phyloP scores from a whole-genome alignment of 176 grass and related monocot species.

The Oryza rufipogon region DNA sequence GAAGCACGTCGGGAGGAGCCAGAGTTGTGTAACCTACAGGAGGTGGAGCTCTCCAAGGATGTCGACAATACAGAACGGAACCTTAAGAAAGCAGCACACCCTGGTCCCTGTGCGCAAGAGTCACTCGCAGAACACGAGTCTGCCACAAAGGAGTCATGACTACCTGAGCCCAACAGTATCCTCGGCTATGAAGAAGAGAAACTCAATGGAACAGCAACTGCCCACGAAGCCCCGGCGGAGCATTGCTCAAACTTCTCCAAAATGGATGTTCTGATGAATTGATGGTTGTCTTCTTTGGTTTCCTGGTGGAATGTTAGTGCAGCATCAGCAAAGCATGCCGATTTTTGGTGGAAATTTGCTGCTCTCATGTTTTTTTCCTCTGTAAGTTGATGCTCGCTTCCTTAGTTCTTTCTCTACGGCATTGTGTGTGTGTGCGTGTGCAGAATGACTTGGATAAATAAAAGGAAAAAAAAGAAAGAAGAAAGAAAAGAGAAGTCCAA shows the following conservation, averaged over 20 bases:
- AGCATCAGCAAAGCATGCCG: conserved; percentile 4
- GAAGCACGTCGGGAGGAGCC: conserved; percentile 81
- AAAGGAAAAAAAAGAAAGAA: conserved; percentile 30
- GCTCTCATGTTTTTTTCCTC: conserved; percentile 23
- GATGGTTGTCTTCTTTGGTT: conserved; percentile 32
- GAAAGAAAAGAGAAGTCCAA: conserved; percentile 16
- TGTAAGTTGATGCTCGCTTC: conserved; percentile 17
- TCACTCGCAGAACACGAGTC: conserved; percentile 51
- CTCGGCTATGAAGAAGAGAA: conserved; percentile 87
- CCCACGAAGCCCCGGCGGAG: conserved; percentile 52
- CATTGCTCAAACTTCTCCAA: conserved; percentile 65
- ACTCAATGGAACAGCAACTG: conserved; percentile 61
- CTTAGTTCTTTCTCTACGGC: conserved; percentile 22
- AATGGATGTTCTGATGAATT: conserved; percentile 66
- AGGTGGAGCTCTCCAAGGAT: conserved; percentile 78
- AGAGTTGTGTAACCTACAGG: conserved; percentile 75
- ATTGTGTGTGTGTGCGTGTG: conserved; percentile 43
- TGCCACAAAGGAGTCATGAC: conserved; percentile 72
- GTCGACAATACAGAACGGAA: conserved; percentile 33
- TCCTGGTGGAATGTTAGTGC: neutral
- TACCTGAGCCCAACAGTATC: conserved; percentile 89
- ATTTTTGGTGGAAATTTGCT: conserved; percentile 8
- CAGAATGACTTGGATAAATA: conserved; percentile 60
- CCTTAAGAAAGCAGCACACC: conserved; percentile 68
- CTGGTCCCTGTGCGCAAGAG: conserved; percentile 66